Evolutionary conservation across 768 basidiomycete genomes (phyloP).

Genomic region (Atractiella rhizophila): DNA sequence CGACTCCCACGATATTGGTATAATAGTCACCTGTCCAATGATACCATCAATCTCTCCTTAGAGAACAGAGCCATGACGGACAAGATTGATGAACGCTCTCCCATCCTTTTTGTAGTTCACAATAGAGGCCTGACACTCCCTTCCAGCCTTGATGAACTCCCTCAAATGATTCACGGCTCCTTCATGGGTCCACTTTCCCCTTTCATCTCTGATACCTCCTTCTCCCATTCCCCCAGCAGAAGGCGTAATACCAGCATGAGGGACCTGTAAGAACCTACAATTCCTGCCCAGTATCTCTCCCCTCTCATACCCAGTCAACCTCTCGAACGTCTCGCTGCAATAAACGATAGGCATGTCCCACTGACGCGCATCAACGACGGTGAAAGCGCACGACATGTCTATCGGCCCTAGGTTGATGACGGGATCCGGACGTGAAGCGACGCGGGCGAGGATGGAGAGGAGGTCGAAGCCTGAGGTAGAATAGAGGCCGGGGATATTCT

Average conservation of each 20-base stretch:
- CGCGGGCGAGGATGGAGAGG: slow-evolving; percentile 50
- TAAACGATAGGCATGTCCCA: slow-evolving; percentile 74
- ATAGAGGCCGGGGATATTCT: slow-evolving; percentile 33
- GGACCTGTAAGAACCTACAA: slow-evolving; percentile 72
- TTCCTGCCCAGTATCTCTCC: slow-evolving; percentile 61
- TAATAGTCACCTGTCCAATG: no score
- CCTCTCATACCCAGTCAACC: slow-evolving; percentile 24
- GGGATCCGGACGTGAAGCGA: slow-evolving; percentile 47
- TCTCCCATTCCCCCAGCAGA: slow-evolving; percentile 31
- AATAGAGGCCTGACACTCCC: slow-evolving; percentile 67
- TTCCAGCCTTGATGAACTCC: slow-evolving; percentile 39
- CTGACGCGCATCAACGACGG: slow-evolving; percentile 58
- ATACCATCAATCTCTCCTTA: no score
- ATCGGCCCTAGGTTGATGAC: slow-evolving; percentile 63
- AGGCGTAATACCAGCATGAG: slow-evolving; percentile 31
- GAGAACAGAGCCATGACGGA: slow-evolving; percentile 28
- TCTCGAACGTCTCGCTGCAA: slow-evolving; percentile 59
- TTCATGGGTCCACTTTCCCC: slow-evolving; percentile 37
- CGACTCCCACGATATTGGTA: slow-evolving; percentile 51
- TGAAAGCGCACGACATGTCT: slow-evolving; percentile 74
- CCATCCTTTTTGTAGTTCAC: slow-evolving; percentile 75
- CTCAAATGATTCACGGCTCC: slow-evolving; percentile 38
- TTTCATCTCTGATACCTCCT: no score
- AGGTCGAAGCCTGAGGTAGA: slow-evolving; percentile 78
- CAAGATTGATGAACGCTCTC: slow-evolving; percentile 64